Evolutionary conservation across 208 protist species (phyloP).

Genomic region (Trypanosoma melophagium): DNA sequence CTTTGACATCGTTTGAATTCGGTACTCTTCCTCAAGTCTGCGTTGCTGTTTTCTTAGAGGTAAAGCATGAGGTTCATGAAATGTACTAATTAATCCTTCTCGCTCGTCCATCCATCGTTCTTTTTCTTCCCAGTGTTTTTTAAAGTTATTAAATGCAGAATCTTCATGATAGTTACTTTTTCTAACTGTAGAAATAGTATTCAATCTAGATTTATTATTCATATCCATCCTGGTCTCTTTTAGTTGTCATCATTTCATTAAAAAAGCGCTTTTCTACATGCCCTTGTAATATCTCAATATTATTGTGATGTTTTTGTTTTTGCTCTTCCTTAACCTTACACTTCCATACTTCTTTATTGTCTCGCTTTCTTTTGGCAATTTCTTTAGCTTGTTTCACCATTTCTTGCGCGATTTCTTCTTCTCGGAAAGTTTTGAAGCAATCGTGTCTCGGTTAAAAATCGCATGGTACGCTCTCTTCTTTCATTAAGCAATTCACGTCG

Average conservation of each 20-base stretch:
- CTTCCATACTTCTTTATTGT: neutral
- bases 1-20: slow-evolving; percentile 13
- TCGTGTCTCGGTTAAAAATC: slow-evolving; percentile 1
- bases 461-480: slow-evolving; percentile 20
- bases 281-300: neutral
- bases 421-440: neutral
- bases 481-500: slow-evolving; percentile 14
- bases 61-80: neutral
- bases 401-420: slow-evolving; percentile 5
- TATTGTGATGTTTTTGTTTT: neutral
- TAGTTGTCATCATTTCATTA: slow-evolving; percentile 7
- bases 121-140: neutral
- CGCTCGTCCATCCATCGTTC: slow-evolving; percentile 27
- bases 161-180: neutral
- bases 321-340: neutral
- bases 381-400: neutral
- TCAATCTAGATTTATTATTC: neutral
- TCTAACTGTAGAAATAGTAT: neutral
- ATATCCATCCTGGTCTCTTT: neutral
- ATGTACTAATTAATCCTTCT: neutral
- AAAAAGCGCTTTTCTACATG: slow-evolving; percentile 4
- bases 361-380: neutral
- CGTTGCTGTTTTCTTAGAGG: slow-evolving; percentile 7
- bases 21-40: slow-evolving; percentile 13
- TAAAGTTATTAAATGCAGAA: slow-evolving; percentile 12